phyloP scores from a whole-genome alignment of 2,329 filamentous ascomycete genomes.

The Beauveria asiatica region DNA sequence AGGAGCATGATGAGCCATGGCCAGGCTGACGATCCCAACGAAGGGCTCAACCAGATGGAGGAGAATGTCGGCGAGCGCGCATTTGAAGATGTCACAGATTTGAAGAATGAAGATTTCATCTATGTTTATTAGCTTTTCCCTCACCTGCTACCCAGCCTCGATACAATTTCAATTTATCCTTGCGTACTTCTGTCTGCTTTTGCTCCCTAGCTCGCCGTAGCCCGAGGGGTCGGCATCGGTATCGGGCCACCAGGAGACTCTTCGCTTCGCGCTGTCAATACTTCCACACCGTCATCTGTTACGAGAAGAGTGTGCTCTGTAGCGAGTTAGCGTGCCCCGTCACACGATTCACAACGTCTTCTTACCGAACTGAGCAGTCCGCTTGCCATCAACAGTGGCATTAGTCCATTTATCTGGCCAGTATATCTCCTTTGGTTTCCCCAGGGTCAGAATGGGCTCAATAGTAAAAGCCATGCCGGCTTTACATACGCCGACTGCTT shows the following conservation, averaged over 20 bases:
- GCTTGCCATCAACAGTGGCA: slow-evolving; percentile 79
- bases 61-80: slow-evolving; percentile 31
- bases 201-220: neutral
- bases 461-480: slow-evolving; percentile 98
- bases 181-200: neutral
- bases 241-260: slow-evolving; percentile 70
- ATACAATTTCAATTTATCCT: neutral
- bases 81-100: slow-evolving; percentile 43
- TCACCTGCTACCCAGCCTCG: neutral
- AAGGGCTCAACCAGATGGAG: slow-evolving; percentile 15
- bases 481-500: slow-evolving; percentile 88
- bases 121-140: slow-evolving; percentile 35
- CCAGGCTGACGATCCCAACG: slow-evolving; percentile 21
- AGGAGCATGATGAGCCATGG: slow-evolving; percentile 37
- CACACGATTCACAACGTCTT: slow-evolving; percentile 6
- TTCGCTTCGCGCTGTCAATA: slow-evolving; percentile 63
- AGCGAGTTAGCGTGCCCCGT: neutral
- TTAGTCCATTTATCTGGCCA: slow-evolving; percentile 99
- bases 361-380: slow-evolving; percentile 86
- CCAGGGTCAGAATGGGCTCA: slow-evolving; percentile 94
- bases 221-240: slow-evolving; percentile 38
- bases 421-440: slow-evolving; percentile 83
- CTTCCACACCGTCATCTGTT: slow-evolving; percentile 72
- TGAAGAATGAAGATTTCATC: slow-evolving; percentile 54
- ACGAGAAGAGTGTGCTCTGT: slow-evolving; percentile 74